Base-by-base conservation (phyloP, 768 basidiomycete genomes). In the Nidularia sp. region DNA sequence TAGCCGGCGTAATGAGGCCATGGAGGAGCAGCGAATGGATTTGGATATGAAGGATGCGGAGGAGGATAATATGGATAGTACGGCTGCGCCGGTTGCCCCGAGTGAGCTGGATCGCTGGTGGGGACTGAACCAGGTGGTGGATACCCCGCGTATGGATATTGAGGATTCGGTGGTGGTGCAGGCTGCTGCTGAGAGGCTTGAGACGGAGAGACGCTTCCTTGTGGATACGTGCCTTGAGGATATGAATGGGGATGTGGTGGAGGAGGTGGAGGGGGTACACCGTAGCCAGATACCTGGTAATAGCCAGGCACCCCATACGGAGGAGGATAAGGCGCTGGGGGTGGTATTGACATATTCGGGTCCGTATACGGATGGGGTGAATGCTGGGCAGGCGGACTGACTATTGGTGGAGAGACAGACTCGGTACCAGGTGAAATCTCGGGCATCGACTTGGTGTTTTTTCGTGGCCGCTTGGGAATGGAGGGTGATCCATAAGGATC, bases 401-500 rank as follows among this genome's bases (percentile, higher is more conserved):
- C 47, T 33, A 36, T 48, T 41, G 47, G 39, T 15, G 61, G 60
- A 9, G 64, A 56, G 7, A 51, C 52, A 1, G 60, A 43, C 2
- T 50, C 58, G 3, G 48, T 57, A 15, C 53, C 55, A 22, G 60
- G 55, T 5, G 63, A 49, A 22, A 44, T 44, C 8, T 64, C 64
- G 15, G 59, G 54, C 15, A 60, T 54, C 9, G 57, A 49, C 51
- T 62, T 67, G 29, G 63, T 69, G n/a, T 66, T 60, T 58, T 69
- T 77, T 46, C 73, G 69, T 3, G 63, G 32, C n/a, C 69, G 70
- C 60, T 77, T 79, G 48, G 63, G 35, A 5, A 50, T 45, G 12
- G 61, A 52, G 6, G 62, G 58, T 1, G 65, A 50, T 9, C 59
- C 58, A 51, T 79, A 79, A 3, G 81, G 79, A 33, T 68, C 70